Evolutionary conservation across 2,329 filamentous ascomycete genomes (phyloP).

Genomic region (Leptographium lundbergii): DNA sequence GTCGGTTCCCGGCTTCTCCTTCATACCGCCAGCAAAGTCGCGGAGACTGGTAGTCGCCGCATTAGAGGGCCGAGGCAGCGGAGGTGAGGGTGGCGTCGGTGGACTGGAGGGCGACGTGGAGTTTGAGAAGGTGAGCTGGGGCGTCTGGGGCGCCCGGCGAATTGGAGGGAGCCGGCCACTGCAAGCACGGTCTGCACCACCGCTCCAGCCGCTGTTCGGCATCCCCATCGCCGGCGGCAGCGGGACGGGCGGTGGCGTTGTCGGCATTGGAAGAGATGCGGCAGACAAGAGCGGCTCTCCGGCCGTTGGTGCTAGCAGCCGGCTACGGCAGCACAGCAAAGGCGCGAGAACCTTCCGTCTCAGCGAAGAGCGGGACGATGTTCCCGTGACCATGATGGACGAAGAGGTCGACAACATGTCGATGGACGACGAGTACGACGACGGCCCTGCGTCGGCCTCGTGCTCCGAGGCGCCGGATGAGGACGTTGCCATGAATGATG

Average conservation of each 20-base stretch:
- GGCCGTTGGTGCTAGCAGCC: slow-evolving; percentile 17
- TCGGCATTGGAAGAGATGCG: slow-evolving; percentile 4
- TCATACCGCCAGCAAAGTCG: slow-evolving; percentile 80
- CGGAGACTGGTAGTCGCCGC: slow-evolving; percentile 85
- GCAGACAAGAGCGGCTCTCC: neutral
- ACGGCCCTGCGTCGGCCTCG: slow-evolving; percentile 56
- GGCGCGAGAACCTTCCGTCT: slow-evolving; percentile 61
- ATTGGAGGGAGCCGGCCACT: slow-evolving; percentile 27
- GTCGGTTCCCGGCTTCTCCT: slow-evolving; percentile 82
- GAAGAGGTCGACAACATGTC: slow-evolving; percentile 95
- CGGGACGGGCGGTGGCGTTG: neutral
- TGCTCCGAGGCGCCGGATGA: slow-evolving; percentile 65
- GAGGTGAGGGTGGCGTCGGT: slow-evolving; percentile 37
- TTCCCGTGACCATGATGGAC: slow-evolving; percentile 64
- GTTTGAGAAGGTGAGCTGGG: slow-evolving; percentile 96
- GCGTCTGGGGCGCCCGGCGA: slow-evolving; percentile 79
- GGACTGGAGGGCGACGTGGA: slow-evolving; percentile 57
- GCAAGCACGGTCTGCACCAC: slow-evolving; percentile 10
- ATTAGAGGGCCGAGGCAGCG: slow-evolving; percentile 61
- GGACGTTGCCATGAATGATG: slow-evolving; percentile 49
- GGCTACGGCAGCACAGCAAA: slow-evolving; percentile 35
- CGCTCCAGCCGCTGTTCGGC: slow-evolving; percentile 30
- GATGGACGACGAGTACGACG: slow-evolving; percentile 59
- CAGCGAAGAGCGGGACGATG: slow-evolving; percentile 41
- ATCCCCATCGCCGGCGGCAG: slow-evolving; percentile 40